Conservation (phyloP, 345 rosid species). For the Atalantia buxifolia region DNA sequence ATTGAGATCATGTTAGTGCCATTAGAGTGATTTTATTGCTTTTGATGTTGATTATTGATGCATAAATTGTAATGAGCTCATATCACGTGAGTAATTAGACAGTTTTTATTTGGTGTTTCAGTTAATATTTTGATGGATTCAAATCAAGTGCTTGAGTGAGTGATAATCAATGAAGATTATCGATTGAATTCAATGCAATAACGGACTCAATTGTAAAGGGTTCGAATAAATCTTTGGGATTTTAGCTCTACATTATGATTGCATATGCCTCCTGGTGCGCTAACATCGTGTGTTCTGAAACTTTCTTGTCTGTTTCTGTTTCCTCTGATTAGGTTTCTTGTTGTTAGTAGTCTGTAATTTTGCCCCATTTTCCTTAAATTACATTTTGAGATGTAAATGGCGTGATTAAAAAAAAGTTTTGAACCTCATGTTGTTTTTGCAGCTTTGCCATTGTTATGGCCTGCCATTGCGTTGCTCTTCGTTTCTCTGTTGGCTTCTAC, state of each 20-base stretch:
- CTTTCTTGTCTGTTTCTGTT: background rate
- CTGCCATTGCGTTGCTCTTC: slow-evolving; percentile 2
- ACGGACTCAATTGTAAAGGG: background rate
- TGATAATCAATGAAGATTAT: background rate
- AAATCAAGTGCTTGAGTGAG: background rate
- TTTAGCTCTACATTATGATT: background rate
- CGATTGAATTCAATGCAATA: background rate
- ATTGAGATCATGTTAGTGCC: background rate
- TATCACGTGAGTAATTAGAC: background rate
- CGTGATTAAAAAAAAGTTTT: background rate
- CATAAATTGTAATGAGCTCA: background rate
- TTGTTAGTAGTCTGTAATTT: background rate
- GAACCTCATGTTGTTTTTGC: background rate
- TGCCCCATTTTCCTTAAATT: too few species aligned
- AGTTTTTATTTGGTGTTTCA: background rate
- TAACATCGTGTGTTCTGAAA: background rate
- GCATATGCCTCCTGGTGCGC: background rate
- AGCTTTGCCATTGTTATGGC: slow-evolving; percentile 9
- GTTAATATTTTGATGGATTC: background rate
- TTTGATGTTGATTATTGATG: background rate
- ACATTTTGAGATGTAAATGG: background rate
- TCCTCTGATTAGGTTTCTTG: background rate
- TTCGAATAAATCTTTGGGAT: background rate
- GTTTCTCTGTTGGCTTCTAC: background rate
- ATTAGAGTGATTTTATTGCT: background rate